Evolutionary conservation across 768 basidiomycete genomes (phyloP).

Genomic region (Leccinum longicurvipes): DNA sequence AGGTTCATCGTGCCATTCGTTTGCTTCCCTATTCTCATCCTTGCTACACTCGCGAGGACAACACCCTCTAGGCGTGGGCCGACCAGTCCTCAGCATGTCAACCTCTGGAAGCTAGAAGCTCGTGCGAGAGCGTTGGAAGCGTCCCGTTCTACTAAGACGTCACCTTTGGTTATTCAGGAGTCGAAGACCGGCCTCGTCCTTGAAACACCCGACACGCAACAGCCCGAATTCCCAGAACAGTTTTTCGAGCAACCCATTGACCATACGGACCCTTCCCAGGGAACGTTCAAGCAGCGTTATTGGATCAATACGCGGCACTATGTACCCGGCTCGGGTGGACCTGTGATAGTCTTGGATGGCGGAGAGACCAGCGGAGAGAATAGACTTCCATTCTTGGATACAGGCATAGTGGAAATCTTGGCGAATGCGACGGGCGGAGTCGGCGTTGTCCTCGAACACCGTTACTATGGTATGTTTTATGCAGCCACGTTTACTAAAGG

Average conservation of each 20-base stretch:
- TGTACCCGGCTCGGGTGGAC: slow-evolving; percentile 62
- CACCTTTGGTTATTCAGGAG: slow-evolving; percentile 24
- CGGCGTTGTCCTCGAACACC: slow-evolving; percentile 88
- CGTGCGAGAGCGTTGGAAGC: slow-evolving; percentile 18
- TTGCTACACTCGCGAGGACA: slow-evolving; percentile 10
- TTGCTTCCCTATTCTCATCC: slow-evolving; percentile 10
- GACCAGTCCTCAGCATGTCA: slow-evolving; percentile 57
- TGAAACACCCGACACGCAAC: slow-evolving; percentile 8
- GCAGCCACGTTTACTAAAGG: neutral
- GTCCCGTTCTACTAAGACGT: slow-evolving; percentile 6
- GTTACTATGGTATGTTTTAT: slow-evolving; percentile 67
- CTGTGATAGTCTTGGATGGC: slow-evolving; percentile 88
- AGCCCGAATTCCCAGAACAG: slow-evolving; percentile 48
- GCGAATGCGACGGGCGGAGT: slow-evolving; percentile 83
- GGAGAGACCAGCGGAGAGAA: slow-evolving; percentile 89
- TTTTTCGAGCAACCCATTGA: slow-evolving; percentile 87
- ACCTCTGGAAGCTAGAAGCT: slow-evolving; percentile 54
- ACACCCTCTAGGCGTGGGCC: slow-evolving; percentile 12
- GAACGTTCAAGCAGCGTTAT: slow-evolving; percentile 83
- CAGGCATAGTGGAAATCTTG: slow-evolving; percentile 84
- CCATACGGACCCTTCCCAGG: slow-evolving; percentile 59
- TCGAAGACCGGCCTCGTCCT: slow-evolving; percentile 11
- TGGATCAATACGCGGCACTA: slow-evolving; percentile 90
- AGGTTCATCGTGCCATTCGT: slow-evolving; percentile 11
- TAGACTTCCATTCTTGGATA: slow-evolving; percentile 51